A percentile compares a stretch with the other conserved stretches of the same genome.
phyloP scores from a whole-genome alignment of 192 early-diverging fungal genomes.

The Umbelopsis vinacea region DNA sequence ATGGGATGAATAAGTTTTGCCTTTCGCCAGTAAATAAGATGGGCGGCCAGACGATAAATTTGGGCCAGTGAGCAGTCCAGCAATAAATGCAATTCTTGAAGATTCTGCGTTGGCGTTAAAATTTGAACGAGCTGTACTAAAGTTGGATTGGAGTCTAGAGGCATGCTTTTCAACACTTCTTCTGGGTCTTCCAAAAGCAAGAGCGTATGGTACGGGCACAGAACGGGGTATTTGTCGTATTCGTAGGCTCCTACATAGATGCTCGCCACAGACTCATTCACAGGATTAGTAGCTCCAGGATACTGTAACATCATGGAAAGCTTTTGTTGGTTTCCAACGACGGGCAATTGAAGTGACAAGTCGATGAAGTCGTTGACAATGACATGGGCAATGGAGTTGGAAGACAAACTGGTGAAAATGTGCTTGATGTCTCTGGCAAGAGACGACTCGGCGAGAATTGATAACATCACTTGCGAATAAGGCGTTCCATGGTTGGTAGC shows the following conservation, averaged over 20 bases:
- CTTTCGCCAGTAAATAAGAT: conserved; percentile 92
- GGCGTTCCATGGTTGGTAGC: conserved; percentile 39
- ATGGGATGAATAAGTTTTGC: conserved; percentile 90
- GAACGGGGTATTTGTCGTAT: conserved; percentile 69
- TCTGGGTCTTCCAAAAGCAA: conserved; percentile 84
- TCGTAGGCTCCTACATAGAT: conserved; percentile 56
- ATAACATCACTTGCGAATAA: conserved; percentile 45
- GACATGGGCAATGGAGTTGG: conserved; percentile 58
- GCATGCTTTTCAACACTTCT: conserved; percentile 77
- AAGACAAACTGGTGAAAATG: conserved; percentile 59
- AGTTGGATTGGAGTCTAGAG: conserved; percentile 83
- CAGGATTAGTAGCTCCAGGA: conserved; percentile 40
- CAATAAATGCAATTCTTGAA: conserved; percentile 79
- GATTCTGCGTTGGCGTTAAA: conserved; percentile 80
- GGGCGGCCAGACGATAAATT: conserved; percentile 86
- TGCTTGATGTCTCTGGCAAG: conserved; percentile 66
- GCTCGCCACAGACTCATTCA: conserved; percentile 29
- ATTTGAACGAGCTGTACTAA: conserved; percentile 87
- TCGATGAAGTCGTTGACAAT: conserved; percentile 80
- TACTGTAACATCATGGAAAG: conserved; percentile 23
- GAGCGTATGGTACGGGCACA: conserved; percentile 88
- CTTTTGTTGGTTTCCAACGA: conserved; percentile 32
- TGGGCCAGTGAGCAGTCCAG: conserved; percentile 95
- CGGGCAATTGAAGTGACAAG: conserved; percentile 70
- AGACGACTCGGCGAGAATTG: conserved; percentile 58